Evolutionary conservation across 2,329 filamentous ascomycete genomes (phyloP), one percentile per base, ranked within the genome.

Genomic region (Colletotrichum tofieldiae): DNA sequence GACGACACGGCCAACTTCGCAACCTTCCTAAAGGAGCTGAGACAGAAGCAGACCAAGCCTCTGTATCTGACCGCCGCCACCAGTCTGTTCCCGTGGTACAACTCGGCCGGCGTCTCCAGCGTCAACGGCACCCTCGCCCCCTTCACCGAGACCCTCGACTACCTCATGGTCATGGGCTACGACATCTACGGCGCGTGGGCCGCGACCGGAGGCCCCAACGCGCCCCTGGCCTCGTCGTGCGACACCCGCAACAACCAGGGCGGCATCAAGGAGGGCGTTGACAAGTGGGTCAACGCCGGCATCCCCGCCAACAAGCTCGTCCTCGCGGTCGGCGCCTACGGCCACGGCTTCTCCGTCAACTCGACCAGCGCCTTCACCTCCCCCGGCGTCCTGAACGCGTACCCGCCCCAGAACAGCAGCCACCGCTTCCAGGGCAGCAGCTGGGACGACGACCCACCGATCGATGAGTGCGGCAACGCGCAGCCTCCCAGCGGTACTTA

Each of bases 301-400:
- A 51, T 72, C 45, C 70, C 70, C 11, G 54, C 65, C 47, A 54
- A 60, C 54, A 72, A 72, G 65, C 43, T 72, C 26, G 70, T 70
- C 47, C 65, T 72, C 63, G 70, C 20, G 47, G 65, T 72, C 54
- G 47, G n/a, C 18, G 70, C 70, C 37, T 72, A 72, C 65, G 70
- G 70, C 37, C 70, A 72, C 47, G 65, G 65, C 7, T 72, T 72
- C 70, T 72, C 70, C n/a, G 70, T 72, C 60, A 72, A 70, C 65
- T 35, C 65, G 7, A 65, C 65, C 23, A 72, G 20, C 60, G 70
- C 70, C 39, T 72, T 70, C 26, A 35, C 52, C 23, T 39, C 52
- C 18, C 56, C 65, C 59, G 58, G 55, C 55, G 67, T 62, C n/a
- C 51, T 72, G 23, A 70, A 72, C 70, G 65, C 70, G 11, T 72